Base-by-base conservation (phyloP, 108 stramenopile genomes). In the Chaetoceros tenuissimus region DNA sequence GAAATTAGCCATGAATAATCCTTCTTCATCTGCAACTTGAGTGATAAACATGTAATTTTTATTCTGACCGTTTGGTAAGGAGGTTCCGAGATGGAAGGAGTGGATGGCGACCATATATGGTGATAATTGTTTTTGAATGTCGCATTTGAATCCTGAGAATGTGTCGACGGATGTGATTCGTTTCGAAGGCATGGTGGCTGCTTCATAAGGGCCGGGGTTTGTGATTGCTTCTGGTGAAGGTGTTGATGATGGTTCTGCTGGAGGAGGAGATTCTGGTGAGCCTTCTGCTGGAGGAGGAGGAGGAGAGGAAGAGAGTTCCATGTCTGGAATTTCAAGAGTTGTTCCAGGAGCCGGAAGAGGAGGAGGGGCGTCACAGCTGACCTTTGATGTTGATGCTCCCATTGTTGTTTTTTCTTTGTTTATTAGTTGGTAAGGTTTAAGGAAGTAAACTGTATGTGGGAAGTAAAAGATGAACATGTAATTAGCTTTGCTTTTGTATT, bases 21-120 rank as follows among this genome's bases (percentile, higher is more conserved):
- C 67, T 17, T 67, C 46, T 64, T 89, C 87, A 48, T 86, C 84
- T 46, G 85, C 85, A 48, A 93, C 85, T 53, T 93, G 91, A 21
- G 83, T 68, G 8, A 84, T 67, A 61, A 87, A 85, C 3, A 75
- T 66, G 65, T 93, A 93, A 49, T 78, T 77, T 0, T 60, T 55
- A 22, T 74, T 86, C 3, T 72, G 70, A 5, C 84, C 80, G 56
- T 88, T 82, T 28, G 87, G 91, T 82, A 82, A 81, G 55, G 68
- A 49, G 1, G 87, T 89, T 3, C 91, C 91, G 28, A 93, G 57
- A 59, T 77, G 77, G 51, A 88, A 93, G 58, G 68, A 70, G 58
- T 93, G 91, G 10, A 88, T 72, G 24, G 80, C 82, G 18, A 80
- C 73, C 71, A 93, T 81, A 69, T 77, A 89, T 24, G 91, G 91